Conservation (phyloP, 2,329 filamentous ascomycete species). For the Colletotrichum acutatum region DNA sequence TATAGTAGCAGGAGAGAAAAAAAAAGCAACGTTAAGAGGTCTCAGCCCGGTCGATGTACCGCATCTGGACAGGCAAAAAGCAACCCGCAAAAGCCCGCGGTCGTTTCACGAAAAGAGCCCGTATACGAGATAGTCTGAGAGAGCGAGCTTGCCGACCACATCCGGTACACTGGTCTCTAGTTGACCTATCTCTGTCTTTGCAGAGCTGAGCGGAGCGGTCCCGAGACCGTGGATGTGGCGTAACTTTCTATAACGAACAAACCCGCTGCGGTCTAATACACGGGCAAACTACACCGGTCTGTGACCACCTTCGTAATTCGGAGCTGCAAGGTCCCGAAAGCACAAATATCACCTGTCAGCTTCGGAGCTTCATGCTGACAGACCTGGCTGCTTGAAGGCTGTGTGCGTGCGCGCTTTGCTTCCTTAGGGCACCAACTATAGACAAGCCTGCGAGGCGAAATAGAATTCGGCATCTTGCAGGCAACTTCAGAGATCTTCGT, state of each 20-base stretch:
- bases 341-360: slow-evolving; percentile 8
- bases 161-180: background rate
- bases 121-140: background rate
- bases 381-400: slow-evolving; percentile 14
- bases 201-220: slow-evolving; percentile 13
- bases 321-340: slow-evolving; percentile 35
- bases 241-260: slow-evolving; percentile 33
- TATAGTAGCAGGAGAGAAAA: background rate
- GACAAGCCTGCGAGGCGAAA: slow-evolving; percentile 11
- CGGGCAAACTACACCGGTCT: background rate
- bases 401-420: too few relatives aligned
- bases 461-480: slow-evolving; percentile 25
- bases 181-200: background rate
- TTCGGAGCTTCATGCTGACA: slow-evolving; percentile 8
- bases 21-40: slow-evolving; percentile 13
- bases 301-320: background rate
- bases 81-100: background rate
- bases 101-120: slow-evolving; percentile 20
- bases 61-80: slow-evolving; percentile 13
- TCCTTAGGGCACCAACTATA: background rate
- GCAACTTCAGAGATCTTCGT: slow-evolving; percentile 18
- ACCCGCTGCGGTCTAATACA: background rate
- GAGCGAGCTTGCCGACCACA: background rate
- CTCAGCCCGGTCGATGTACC: slow-evolving; percentile 5
- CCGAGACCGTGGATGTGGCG: slow-evolving; percentile 37